phyloP scores from a whole-genome alignment of 2,329 filamentous ascomycete species.

The Fusarium abutilonis region DNA sequence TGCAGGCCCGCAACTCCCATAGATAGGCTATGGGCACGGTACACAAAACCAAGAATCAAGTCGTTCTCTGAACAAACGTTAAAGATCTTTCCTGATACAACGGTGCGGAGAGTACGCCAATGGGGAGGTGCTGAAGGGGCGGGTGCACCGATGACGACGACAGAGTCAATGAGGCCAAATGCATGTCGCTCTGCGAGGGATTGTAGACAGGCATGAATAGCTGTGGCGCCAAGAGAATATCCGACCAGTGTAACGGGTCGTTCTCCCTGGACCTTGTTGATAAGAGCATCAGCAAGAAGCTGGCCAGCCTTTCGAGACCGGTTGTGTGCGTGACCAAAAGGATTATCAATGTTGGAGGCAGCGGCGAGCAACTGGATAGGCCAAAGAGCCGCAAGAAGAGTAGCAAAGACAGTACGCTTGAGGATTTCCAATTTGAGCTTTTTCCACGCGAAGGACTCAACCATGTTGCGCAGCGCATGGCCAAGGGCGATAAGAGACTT shows the following conservation, averaged over 20 bases:
- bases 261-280: conserved; percentile 84
- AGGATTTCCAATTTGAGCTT: conserved; percentile 79
- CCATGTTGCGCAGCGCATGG: conserved; percentile 74
- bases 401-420: conserved; percentile 74
- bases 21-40: conserved; percentile 84
- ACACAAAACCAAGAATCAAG: conserved; percentile 86
- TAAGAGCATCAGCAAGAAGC: conserved; percentile 82
- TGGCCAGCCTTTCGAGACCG: conserved; percentile 82
- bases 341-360: conserved; percentile 79
- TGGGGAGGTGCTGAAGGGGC: conserved; percentile 75
- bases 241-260: conserved; percentile 82
- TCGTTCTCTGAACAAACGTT: conserved; percentile 92
- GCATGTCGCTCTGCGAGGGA: conserved; percentile 79
- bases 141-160: conserved; percentile 83
- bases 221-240: conserved; percentile 81
- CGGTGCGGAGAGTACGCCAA: conserved; percentile 80
- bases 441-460: conserved; percentile 79
- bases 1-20: conserved; percentile 87
- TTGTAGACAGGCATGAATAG: conserved; percentile 84
- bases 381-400: conserved; percentile 74
- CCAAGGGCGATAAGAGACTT: conserved; percentile 80
- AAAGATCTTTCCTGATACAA: conserved; percentile 83
- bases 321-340: conserved; percentile 79
- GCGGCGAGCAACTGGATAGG: conserved; percentile 73
- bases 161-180: conserved; percentile 85